phyloP scores from a whole-genome alignment of 2,329 filamentous ascomycete genomes.

The Fusarium coffeatum region DNA sequence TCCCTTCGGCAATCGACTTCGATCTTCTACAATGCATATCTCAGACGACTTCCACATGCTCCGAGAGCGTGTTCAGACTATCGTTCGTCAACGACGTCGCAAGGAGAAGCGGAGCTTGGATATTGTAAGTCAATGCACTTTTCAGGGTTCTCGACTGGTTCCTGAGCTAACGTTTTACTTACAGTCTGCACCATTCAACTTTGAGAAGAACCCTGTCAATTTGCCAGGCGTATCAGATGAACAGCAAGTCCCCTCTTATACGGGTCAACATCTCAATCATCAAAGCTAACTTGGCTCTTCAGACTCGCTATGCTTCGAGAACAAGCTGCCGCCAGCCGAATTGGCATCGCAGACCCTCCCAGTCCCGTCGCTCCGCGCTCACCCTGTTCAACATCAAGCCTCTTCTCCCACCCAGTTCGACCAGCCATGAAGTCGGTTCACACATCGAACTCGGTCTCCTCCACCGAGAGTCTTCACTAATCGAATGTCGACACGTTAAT shows the following conservation, averaged over 20 bases:
- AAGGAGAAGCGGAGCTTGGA: slow-evolving; percentile 57
- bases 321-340: slow-evolving; percentile 62
- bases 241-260: slow-evolving; percentile 60
- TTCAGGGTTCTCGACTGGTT: background rate
- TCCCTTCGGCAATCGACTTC: slow-evolving; percentile 26
- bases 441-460: slow-evolving; percentile 39
- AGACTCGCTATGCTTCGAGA: slow-evolving; percentile 62
- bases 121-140: slow-evolving; percentile 56
- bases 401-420: slow-evolving; percentile 42
- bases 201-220: slow-evolving; percentile 64
- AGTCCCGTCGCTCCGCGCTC: slow-evolving; percentile 40
- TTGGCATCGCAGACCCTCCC: slow-evolving; percentile 57
- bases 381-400: slow-evolving; percentile 41
- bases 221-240: slow-evolving; percentile 68
- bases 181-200: slow-evolving; percentile 70
- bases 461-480: slow-evolving; percentile 43
- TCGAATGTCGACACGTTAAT: background rate
- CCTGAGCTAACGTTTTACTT: slow-evolving; percentile 40
- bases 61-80: slow-evolving; percentile 58
- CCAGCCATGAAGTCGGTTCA: slow-evolving; percentile 37
- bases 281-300: background rate
- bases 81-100: slow-evolving; percentile 55
- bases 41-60: slow-evolving; percentile 59
- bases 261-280: background rate
- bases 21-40: slow-evolving; percentile 49